phyloP scores from a whole-genome alignment of 2,329 filamentous ascomycete species.

The Claviceps purpurea region DNA sequence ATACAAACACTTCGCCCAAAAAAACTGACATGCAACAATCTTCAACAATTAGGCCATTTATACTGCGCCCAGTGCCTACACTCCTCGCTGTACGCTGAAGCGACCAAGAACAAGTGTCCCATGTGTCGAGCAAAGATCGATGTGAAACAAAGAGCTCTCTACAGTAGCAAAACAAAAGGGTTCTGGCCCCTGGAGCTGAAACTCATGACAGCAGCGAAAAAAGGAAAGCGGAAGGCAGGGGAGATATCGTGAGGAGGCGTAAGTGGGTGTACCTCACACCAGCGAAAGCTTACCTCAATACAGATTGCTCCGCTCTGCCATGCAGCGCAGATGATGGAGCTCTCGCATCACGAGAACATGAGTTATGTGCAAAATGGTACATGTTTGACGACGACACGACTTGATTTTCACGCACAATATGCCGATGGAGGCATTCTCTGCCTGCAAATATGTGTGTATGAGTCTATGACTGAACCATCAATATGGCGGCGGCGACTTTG shows the following conservation, averaged over 20 bases:
- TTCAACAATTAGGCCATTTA: conserved; percentile 33
- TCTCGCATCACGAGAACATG: too few species aligned
- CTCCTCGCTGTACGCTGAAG: conserved; percentile 43
- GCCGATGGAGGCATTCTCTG: too few species aligned
- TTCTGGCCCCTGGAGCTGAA: conserved; percentile 49
- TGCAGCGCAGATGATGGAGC: background rate
- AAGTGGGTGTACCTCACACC: background rate
- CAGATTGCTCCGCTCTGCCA: background rate
- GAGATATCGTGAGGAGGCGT: conserved; percentile 11
- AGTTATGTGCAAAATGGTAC: too few species aligned
- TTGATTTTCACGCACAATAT: too few species aligned
- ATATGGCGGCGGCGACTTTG: too few species aligned
- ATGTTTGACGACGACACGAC: too few species aligned
- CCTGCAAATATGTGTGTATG: too few species aligned
- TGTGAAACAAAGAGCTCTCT: conserved; percentile 26
- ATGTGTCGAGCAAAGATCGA: conserved; percentile 50
- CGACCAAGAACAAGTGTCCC: conserved; percentile 44
- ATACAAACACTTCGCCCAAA: background rate
- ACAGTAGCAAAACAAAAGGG: conserved; percentile 34
- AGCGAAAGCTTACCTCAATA: too few species aligned
- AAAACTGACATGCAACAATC: background rate
- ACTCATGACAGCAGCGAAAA: conserved; percentile 41
- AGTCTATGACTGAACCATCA: too few species aligned
- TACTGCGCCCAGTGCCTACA: conserved; percentile 52
- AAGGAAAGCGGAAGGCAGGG: conserved; percentile 30